phyloP scores from a whole-genome alignment of 2,329 filamentous ascomycete genomes.

The Xylaria sp. region DNA sequence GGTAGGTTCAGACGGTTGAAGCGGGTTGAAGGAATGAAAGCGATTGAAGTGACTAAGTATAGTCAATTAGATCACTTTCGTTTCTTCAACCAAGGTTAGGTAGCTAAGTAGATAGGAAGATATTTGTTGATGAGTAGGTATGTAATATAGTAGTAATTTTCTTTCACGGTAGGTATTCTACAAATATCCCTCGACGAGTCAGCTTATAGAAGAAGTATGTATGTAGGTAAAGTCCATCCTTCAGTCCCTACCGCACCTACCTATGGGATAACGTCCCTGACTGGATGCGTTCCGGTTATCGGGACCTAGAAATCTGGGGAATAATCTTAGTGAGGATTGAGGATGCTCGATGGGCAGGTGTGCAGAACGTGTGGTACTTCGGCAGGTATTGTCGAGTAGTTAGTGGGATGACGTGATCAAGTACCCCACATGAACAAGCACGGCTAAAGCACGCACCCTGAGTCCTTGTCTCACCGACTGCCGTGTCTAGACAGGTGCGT shows the following conservation, averaged over 20 bases:
- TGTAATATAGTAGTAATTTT: neutral
- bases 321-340: slow-evolving; percentile 20
- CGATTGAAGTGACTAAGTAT: neutral
- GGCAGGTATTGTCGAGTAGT: neutral
- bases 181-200: neutral
- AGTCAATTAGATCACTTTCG: neutral
- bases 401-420: neutral
- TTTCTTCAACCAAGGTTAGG: no score
- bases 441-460: neutral
- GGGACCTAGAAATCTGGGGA: slow-evolving; percentile 44
- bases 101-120: neutral
- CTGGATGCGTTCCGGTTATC: slow-evolving; percentile 46
- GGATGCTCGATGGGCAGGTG: neutral
- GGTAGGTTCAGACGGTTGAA: neutral
- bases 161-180: neutral
- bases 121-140: neutral
- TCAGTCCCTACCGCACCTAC: neutral
- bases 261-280: neutral
- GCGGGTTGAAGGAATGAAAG: slow-evolving; percentile 1
- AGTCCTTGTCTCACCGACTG: neutral
- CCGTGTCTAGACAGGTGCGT: neutral
- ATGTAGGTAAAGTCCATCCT: neutral
- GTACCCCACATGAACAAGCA: slow-evolving; percentile 3
- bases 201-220: slow-evolving; percentile 6
- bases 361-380: no score